Evolutionary conservation across 345 rosid genomes (phyloP).

Genomic region (Citrus cavaleriei): DNA sequence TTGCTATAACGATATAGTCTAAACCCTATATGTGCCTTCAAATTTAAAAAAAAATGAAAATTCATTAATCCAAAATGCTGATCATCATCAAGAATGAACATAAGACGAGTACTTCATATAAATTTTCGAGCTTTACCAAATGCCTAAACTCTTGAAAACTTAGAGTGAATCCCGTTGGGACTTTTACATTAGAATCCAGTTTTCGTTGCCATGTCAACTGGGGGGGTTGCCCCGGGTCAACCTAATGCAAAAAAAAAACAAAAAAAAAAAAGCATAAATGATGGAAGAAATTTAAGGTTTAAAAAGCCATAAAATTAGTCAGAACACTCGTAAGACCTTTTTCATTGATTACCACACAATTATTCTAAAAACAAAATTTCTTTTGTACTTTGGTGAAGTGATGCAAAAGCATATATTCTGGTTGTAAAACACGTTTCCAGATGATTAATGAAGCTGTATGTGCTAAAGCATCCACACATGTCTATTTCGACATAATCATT

Average conservation of each 20-base stretch:
- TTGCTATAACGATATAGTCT: constrained; percentile 48
- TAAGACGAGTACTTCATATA: background rate
- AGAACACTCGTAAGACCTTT: background rate
- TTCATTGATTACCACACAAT: background rate
- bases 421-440: background rate
- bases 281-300: background rate
- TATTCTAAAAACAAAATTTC: background rate
- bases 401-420: background rate
- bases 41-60: background rate
- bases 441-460: background rate
- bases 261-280: background rate
- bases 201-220: constrained; percentile 55
- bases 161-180: constrained; percentile 36
- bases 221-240: constrained; percentile 39
- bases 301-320: background rate
- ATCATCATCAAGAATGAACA: background rate
- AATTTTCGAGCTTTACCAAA: constrained; percentile 35
- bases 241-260: constrained; percentile 20
- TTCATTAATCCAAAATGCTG: background rate
- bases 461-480: too few relatives aligned
- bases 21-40: constrained; percentile 60
- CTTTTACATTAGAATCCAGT: constrained; percentile 32
- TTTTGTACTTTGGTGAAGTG: background rate
- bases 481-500: too few relatives aligned
- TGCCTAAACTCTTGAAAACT: constrained; percentile 42